These are phyloP conservation scores for Chenopodium formosanum DNA, from an alignment of 148 eudicot genomes.

Conservation along the genomic window DNA sequence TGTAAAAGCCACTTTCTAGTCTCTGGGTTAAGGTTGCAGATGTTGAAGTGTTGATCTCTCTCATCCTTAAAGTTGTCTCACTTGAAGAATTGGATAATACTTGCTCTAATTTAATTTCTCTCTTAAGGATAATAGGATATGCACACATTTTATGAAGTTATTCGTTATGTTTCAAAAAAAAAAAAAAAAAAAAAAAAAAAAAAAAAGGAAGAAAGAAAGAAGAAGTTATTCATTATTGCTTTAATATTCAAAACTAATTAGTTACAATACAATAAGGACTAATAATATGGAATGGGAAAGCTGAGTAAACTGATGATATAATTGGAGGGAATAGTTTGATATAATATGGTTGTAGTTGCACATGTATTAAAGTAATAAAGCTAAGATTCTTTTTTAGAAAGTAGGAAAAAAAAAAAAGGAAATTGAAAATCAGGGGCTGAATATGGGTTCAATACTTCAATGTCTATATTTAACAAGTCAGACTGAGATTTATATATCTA, in stretches of 20 bases:
- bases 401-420: too few species aligned
- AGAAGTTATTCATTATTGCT: too few species aligned
- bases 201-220: too few species aligned
- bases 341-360: too few species aligned
- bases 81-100: not conserved
- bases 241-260: not conserved
- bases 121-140: not conserved
- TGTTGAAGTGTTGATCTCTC: not conserved
- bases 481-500: not conserved
- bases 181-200: too few species aligned
- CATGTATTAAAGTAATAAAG: too few species aligned
- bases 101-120: not conserved
- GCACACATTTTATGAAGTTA: not conserved
- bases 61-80: not conserved
- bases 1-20: not conserved
- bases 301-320: not conserved
- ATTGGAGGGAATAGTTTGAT: too few species aligned
- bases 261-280: not conserved
- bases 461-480: too few species aligned
- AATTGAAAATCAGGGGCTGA: too few species aligned
- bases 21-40: not conserved
- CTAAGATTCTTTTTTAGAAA: too few species aligned
- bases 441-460: too few species aligned
- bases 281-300: not conserved
- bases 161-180: not conserved